These are phyloP conservation scores for Aspergillus tubingensis DNA, from an alignment of 2,329 filamentous ascomycete genomes.

Conservation along the genomic window DNA sequence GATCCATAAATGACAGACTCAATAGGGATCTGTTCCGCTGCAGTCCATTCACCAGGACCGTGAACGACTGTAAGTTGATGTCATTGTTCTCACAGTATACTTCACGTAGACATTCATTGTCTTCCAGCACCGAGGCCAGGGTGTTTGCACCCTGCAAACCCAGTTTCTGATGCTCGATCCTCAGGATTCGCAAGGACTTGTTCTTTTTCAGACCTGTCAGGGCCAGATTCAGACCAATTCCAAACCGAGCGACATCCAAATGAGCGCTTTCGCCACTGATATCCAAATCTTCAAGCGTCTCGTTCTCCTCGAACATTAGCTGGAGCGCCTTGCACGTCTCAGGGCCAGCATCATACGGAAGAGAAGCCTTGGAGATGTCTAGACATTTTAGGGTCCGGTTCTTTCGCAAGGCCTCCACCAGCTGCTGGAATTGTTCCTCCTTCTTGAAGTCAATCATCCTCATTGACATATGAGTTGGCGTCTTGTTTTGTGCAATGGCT, in stretches of 20 bases:
- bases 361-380: conserved; percentile 69
- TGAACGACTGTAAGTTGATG: conserved; percentile 70
- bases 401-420: conserved; percentile 62
- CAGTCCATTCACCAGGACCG: conserved; percentile 68
- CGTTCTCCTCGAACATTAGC: conserved; percentile 66
- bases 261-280: conserved; percentile 72
- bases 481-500: conserved; percentile 53
- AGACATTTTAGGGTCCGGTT: conserved; percentile 66
- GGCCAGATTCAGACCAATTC: conserved; percentile 67
- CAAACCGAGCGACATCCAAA: conserved; percentile 69
- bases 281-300: conserved; percentile 66
- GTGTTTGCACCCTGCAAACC: conserved; percentile 70
- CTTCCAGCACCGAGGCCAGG: conserved; percentile 67
- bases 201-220: conserved; percentile 66
- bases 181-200: conserved; percentile 60
- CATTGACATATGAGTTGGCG: conserved; percentile 66
- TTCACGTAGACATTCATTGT: conserved; percentile 63
- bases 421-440: conserved; percentile 63
- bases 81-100: conserved; percentile 72
- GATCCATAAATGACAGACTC: conserved; percentile 63
- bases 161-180: conserved; percentile 68
- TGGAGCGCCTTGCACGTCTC: conserved; percentile 67
- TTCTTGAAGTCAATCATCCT: conserved; percentile 69
- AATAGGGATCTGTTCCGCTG: conserved; percentile 65
- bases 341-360: conserved; percentile 68